Conservation (phyloP, 2,329 filamentous ascomycete species). For the Talaromyces sp. region DNA sequence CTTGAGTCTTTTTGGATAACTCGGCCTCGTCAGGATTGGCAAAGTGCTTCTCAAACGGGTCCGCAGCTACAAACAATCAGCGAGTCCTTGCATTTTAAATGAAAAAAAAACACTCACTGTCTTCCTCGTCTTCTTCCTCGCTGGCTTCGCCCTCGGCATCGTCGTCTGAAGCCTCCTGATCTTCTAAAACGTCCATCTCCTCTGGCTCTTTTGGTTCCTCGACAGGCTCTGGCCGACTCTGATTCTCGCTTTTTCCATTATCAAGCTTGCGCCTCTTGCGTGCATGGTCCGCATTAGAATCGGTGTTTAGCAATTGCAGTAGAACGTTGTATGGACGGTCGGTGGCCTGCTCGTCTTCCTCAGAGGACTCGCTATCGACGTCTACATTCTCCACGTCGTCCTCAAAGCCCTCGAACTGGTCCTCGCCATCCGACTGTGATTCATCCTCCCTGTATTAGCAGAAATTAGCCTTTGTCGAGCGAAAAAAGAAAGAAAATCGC, state of each 20-base stretch:
- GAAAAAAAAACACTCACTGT: conserved; percentile 13
- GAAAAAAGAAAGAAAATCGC: conserved; percentile 12
- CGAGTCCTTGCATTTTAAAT: conserved; percentile 38
- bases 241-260: conserved; percentile 22
- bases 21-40: conserved; percentile 59
- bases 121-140: conserved; percentile 35
- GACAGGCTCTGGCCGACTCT: conserved; percentile 18
- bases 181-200: conserved; percentile 41
- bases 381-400: conserved; percentile 37
- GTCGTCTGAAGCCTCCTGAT: conserved; percentile 44
- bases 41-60: conserved; percentile 81
- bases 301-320: conserved; percentile 49
- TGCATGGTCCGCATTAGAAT: conserved; percentile 31
- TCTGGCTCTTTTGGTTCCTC: conserved; percentile 27
- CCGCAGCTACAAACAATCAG: conserved; percentile 46
- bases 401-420: conserved; percentile 27
- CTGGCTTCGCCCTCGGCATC: conserved; percentile 27
- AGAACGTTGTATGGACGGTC: conserved; percentile 51
- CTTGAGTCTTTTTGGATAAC: conserved; percentile 48
- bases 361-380: conserved; percentile 28
- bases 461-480: neutral
- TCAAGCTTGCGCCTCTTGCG: conserved; percentile 51
- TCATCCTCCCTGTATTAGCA: conserved; percentile 15
- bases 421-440: conserved; percentile 17
- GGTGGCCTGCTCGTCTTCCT: conserved; percentile 38